Evolutionary conservation across 2,329 filamentous ascomycete genomes (phyloP).

Genomic region (Onygenales sp.): DNA sequence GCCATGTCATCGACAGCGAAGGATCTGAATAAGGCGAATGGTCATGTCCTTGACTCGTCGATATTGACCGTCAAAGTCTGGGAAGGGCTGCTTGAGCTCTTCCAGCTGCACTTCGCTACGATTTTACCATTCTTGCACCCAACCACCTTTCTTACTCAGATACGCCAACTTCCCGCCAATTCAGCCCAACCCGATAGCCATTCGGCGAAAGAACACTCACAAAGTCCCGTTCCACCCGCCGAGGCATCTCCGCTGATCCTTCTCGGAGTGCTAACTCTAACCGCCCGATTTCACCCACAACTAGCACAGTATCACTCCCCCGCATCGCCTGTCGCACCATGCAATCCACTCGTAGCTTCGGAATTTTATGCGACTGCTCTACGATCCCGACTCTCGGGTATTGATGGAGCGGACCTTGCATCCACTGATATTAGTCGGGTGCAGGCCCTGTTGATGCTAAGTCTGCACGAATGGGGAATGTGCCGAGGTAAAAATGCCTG

Average conservation of each 20-base stretch:
- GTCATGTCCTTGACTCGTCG: slow-evolving; percentile 38
- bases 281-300: slow-evolving; percentile 44
- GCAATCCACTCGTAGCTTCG: slow-evolving; percentile 42
- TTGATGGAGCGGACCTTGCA: slow-evolving; percentile 32
- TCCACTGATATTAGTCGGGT: slow-evolving; percentile 40
- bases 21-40: slow-evolving; percentile 8
- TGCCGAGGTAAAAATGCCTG: slow-evolving; percentile 45
- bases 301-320: slow-evolving; percentile 44
- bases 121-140: slow-evolving; percentile 49
- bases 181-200: slow-evolving; percentile 11
- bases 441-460: slow-evolving; percentile 48
- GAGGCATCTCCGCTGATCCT: slow-evolving; percentile 41
- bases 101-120: slow-evolving; percentile 48
- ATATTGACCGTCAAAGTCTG: slow-evolving; percentile 46
- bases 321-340: slow-evolving; percentile 29
- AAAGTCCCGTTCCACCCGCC: slow-evolving; percentile 20
- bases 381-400: slow-evolving; percentile 36
- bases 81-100: slow-evolving; percentile 49
- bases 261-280: slow-evolving; percentile 46
- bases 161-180: slow-evolving; percentile 27
- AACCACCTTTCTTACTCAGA: slow-evolving; percentile 43
- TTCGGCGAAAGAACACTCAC: slow-evolving; percentile 19
- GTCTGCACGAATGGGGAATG: slow-evolving; percentile 49
- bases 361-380: slow-evolving; percentile 47
- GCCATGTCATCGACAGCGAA: slow-evolving; percentile 20